Evolutionary conservation across 169 alveolate species (phyloP).

Genomic region (Plasmodium vivax): DNA sequence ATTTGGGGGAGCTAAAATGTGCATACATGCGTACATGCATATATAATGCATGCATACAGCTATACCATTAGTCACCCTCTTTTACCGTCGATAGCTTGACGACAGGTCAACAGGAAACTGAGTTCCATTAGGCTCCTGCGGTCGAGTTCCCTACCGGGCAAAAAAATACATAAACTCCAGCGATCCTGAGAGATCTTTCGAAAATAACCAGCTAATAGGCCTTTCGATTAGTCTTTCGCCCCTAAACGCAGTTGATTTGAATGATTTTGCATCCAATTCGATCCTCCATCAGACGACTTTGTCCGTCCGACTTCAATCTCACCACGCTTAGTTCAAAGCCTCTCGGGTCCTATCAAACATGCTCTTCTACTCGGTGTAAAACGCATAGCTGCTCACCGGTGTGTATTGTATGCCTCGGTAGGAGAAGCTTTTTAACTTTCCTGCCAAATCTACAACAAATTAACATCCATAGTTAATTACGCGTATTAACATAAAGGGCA

Average conservation of each 20-base stretch:
- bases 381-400: background rate
- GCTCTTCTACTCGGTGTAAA: slow-evolving; percentile 91
- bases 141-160: too few species aligned
- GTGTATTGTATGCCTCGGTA: background rate
- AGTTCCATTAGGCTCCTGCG: slow-evolving; percentile 83
- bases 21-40: too few species aligned
- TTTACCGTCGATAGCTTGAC: too few species aligned
- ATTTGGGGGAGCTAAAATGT: slow-evolving; percentile 74
- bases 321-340: slow-evolving; percentile 94
- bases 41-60: slow-evolving; percentile 73
- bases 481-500: too few species aligned
- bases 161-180: slow-evolving; percentile 88
- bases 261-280: slow-evolving; percentile 95
- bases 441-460: too few species aligned
- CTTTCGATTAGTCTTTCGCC: slow-evolving; percentile 95
- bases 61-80: too few species aligned
- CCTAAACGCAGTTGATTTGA: slow-evolving; percentile 93
- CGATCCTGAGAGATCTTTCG: slow-evolving; percentile 95
- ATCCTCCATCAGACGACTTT: slow-evolving; percentile 93
- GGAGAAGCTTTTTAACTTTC: too few species aligned
- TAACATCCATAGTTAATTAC: too few species aligned
- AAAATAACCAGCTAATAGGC: slow-evolving; percentile 95
- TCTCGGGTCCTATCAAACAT: slow-evolving; percentile 93
- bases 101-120: too few species aligned
- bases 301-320: slow-evolving; percentile 93